A percentile compares a stretch with the other conserved stretches of the same genome.
Conservation (phyloP, 108 stramenopile genomes). For the Stephanodiscus minutulus region DNA sequence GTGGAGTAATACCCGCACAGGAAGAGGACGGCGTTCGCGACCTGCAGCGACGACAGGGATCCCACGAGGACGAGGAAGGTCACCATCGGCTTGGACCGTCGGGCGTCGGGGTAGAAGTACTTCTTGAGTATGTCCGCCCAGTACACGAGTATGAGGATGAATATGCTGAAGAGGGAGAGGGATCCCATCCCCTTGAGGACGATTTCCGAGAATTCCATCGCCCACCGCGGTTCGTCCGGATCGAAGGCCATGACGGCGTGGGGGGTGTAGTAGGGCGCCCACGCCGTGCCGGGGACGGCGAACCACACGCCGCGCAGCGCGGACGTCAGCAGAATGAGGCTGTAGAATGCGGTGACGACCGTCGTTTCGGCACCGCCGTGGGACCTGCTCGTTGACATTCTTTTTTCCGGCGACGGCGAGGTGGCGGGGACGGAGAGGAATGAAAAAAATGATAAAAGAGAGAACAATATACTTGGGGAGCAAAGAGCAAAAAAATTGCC, state of each 20-base stretch:
- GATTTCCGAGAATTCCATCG: constrained; percentile 82
- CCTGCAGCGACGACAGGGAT: constrained; percentile 60
- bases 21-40: constrained; percentile 84
- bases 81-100: constrained; percentile 85
- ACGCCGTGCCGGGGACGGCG: constrained; percentile 80
- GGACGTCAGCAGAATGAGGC: constrained; percentile 86
- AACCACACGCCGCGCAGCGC: constrained; percentile 89
- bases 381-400: constrained; percentile 76
- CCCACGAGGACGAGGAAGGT: constrained; percentile 84
- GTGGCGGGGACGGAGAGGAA: background rate
- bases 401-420: background rate
- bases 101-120: constrained; percentile 88
- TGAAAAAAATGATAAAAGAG: constrained; percentile 1
- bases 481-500: no score
- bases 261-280: constrained; percentile 86
- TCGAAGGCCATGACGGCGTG: constrained; percentile 88
- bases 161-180: constrained; percentile 90
- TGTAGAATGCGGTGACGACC: constrained; percentile 95
- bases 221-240: constrained; percentile 69
- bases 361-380: constrained; percentile 89
- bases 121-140: constrained; percentile 98
- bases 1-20: constrained; percentile 78
- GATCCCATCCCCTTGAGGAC: constrained; percentile 83
- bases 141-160: constrained; percentile 95
- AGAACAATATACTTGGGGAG: background rate